These are phyloP conservation scores for Aureobasidium pullulans DNA, from an alignment of 2,329 filamentous ascomycete genomes.

Conservation along the genomic window DNA sequence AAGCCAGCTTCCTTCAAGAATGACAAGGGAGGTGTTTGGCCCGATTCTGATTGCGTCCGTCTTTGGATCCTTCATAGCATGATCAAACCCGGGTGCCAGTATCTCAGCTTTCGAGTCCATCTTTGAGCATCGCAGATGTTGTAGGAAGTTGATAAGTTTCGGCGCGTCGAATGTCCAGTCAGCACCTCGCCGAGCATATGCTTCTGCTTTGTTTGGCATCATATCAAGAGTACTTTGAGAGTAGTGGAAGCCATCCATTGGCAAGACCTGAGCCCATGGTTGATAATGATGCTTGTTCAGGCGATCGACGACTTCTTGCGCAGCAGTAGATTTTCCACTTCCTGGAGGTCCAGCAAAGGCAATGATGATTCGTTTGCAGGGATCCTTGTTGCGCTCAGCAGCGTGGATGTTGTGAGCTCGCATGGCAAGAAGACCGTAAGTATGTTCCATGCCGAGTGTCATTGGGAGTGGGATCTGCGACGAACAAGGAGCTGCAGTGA, in stretches of 20 bases:
- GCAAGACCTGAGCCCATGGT: not conserved
- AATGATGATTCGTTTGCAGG: not conserved
- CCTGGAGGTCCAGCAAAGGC: slow-evolving; percentile 9
- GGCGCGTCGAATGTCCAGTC: slow-evolving; percentile 32
- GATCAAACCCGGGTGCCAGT: slow-evolving; percentile 29
- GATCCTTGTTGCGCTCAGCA: not conserved
- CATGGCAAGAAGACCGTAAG: not conserved
- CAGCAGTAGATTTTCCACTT: slow-evolving; percentile 14
- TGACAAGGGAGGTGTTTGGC: slow-evolving; percentile 8
- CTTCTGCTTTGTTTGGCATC: slow-evolving; percentile 28
- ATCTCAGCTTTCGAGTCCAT: slow-evolving; percentile 10
- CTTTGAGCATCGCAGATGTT: slow-evolving; percentile 16
- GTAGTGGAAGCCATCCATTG: slow-evolving; percentile 33
- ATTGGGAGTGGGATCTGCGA: not conserved
- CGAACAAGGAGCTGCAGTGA: too few relatives aligned
- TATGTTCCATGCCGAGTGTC: not conserved
- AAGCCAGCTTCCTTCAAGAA: slow-evolving; percentile 24
- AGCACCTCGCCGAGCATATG: slow-evolving; percentile 30
- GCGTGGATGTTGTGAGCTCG: not conserved
- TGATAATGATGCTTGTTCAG: not conserved
- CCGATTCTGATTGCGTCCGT: slow-evolving; percentile 24
- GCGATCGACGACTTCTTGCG: not conserved
- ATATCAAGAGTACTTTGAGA: slow-evolving; percentile 24
- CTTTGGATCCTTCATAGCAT: slow-evolving; percentile 30
- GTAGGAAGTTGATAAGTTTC: slow-evolving; percentile 25